Base-by-base conservation (phyloP, 352 stramenopile species). In the Paralagenidium karlingii region DNA sequence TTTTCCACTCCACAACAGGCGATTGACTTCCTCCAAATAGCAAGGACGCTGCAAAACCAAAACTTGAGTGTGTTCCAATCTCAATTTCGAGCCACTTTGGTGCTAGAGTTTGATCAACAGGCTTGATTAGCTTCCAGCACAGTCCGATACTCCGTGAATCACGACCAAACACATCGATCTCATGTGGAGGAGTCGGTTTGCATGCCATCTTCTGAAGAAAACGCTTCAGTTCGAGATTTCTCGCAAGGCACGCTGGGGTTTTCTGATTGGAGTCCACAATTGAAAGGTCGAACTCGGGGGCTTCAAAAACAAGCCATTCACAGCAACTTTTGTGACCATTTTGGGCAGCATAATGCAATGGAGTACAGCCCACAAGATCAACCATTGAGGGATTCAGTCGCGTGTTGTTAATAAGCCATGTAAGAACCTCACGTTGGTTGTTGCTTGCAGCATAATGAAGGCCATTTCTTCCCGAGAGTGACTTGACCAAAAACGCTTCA, bases 371-470 rank as follows among this genome's bases (percentile, higher is more conserved):
- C 24, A 74, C 83, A 5, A 53, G 43, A 32, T 84, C 70, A 13
- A 79, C 34, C 7, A 61, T 3, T 7, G 46, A 10, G 28, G 39
- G 11, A 71, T 53, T 3, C 3, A 44, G 24, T n/a, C 73, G 68
- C 5, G 55, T 48, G 3, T 29, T 11, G 9, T 45, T 34, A 12
- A 82, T 38, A 2, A 80, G 43, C 65, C 65, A 82, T 26, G 74
- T 47, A 4, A 85, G 39, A 16, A 76, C 54, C 27, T 49, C 19
- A 11, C 79, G 32, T 0, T 51, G 63, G 3, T 63, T 62, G 19
- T 85, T 85, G 53, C 74, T 81, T 5, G 68, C 59, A 5, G 70
- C 70, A 30, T 85, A 85, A 26, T 85, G 70, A 18, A 85, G 63
- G 36, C 76, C 53, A 24, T 68, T 82, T 0, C 70, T 60, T 16